Conservation (phyloP, 2,329 filamentous ascomycete species). For the Achaetomium macrosporum region DNA sequence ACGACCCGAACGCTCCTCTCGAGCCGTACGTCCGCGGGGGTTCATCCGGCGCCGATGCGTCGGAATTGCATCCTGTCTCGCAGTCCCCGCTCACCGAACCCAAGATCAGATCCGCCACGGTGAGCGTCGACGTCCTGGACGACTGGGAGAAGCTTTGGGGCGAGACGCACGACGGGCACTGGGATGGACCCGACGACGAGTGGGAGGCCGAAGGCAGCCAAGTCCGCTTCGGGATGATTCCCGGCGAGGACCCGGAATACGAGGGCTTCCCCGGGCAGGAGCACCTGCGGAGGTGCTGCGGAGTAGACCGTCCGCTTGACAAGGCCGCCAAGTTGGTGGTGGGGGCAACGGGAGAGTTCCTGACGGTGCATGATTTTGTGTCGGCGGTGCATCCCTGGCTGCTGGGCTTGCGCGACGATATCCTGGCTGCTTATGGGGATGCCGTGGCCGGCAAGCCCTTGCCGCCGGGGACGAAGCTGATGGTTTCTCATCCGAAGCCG, state of each 20-base stretch:
- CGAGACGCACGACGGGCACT: background rate
- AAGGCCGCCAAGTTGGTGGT: background rate
- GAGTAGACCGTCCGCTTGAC: background rate
- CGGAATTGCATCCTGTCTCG: background rate
- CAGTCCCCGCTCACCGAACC: background rate
- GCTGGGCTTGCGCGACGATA: background rate
- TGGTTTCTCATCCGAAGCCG: too few species aligned
- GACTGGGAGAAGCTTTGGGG: background rate
- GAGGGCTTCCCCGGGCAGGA: background rate
- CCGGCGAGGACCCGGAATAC: background rate
- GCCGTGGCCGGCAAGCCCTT: background rate
- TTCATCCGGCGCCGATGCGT: background rate
- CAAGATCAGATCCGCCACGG: background rate
- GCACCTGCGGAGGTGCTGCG: background rate
- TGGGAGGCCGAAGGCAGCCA: background rate
- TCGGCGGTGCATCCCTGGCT: too few species aligned
- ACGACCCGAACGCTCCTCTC: background rate
- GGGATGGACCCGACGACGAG: background rate
- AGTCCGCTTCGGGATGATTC: background rate
- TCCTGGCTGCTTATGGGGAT: background rate
- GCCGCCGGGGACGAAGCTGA: background rate
- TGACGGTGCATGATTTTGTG: background rate
- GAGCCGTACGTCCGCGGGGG: background rate
- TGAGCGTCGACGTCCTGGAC: background rate
- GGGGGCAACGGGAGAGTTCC: background rate